Evolutionary conservation across 2,329 filamentous ascomycete genomes (phyloP).

Genomic region (Colletotrichum limetticola): DNA sequence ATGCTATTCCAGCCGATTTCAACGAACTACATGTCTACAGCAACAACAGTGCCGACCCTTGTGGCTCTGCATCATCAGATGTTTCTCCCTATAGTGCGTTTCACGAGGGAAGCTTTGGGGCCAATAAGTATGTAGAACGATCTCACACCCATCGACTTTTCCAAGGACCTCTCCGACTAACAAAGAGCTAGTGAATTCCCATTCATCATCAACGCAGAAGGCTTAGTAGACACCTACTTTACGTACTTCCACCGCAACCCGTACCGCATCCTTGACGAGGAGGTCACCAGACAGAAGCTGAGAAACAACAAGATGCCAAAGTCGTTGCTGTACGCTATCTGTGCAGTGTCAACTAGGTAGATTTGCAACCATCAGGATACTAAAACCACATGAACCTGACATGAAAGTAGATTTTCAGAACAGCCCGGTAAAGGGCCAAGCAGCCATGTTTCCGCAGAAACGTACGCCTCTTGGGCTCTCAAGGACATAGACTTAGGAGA

Average conservation of each 20-base stretch:
- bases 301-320: conserved; percentile 21
- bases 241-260: conserved; percentile 21
- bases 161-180: not conserved
- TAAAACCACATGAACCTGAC: not conserved
- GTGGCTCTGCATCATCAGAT: conserved; percentile 18
- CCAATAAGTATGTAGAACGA: conserved; percentile 1
- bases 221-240: conserved; percentile 25
- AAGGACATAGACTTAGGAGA: conserved; percentile 10
- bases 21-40: not conserved
- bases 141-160: not conserved
- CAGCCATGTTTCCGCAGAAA: conserved; percentile 25
- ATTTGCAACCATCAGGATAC: not conserved
- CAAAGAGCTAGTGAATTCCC: not conserved
- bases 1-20: conserved; percentile 3
- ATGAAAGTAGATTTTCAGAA: not conserved
- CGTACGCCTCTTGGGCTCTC: conserved; percentile 18
- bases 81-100: conserved; percentile 15
- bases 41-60: not conserved
- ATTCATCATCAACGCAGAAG: conserved; percentile 16
- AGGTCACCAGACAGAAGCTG: not conserved
- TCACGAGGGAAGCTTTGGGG: not conserved
- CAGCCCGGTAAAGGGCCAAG: conserved; percentile 13
- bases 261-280: conserved; percentile 21
- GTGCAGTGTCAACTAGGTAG: conserved; percentile 27
- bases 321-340: conserved; percentile 13